phyloP scores from a whole-genome alignment of 768 basidiomycete species.

The Suillus placidus region DNA sequence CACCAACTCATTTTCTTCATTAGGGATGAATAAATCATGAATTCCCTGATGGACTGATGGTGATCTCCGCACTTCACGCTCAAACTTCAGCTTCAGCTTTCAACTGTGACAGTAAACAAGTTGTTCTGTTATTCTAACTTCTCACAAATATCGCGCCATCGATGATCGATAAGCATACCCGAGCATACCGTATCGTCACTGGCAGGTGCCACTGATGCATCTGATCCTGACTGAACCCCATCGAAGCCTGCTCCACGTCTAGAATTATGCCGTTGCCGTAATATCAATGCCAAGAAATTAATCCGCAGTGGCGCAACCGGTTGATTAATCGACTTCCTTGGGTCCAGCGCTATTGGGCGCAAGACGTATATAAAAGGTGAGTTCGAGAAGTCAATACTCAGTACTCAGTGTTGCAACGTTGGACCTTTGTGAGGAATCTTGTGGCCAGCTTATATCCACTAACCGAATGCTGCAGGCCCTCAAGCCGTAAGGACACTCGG shows the following conservation, averaged over 20 bases:
- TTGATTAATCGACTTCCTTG: not conserved
- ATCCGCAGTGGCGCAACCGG: not conserved
- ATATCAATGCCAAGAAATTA: not conserved
- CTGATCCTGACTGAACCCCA: too few species aligned
- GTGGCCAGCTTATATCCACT: not conserved
- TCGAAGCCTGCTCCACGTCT: not conserved
- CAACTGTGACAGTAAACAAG: too few species aligned
- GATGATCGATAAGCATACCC: not conserved
- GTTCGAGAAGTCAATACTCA: not conserved
- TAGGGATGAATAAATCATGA: too few species aligned
- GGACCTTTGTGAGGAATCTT: not conserved
- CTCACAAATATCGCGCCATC: not conserved
- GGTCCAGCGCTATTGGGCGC: not conserved
- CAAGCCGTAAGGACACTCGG: not conserved
- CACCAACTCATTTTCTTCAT: too few species aligned
- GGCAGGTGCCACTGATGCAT: not conserved
- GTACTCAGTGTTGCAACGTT: too few species aligned
- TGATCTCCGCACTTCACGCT: too few species aligned
- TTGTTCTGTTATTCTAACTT: too few species aligned
- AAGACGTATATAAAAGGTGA: not conserved
- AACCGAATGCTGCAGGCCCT: not conserved
- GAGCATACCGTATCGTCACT: too few species aligned
- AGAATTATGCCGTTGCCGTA: not conserved
- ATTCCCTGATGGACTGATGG: too few species aligned
- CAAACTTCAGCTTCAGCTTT: too few species aligned